Evolutionary conservation across 345 rosid species (phyloP), one percentile per base, ranked within the genome.

Genomic region (Leavenworthia alabamica): DNA sequence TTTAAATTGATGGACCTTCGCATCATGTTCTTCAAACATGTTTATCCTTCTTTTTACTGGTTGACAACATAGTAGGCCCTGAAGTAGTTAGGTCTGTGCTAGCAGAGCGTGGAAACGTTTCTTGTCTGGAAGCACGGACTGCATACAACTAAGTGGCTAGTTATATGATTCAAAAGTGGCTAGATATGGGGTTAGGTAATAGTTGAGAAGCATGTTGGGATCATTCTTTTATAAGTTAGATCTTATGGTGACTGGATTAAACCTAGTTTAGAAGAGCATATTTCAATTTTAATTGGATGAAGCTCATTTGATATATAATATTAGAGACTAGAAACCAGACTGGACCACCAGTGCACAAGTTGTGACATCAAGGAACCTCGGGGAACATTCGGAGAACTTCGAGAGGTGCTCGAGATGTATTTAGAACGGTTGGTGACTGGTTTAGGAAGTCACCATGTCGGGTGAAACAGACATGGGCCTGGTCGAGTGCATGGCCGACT

Each of bases 31-130:
- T 32, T 56, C 60, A 71, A 31, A 63, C 60, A 56, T 35, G 10
- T 2, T 48, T 23, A 1, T 28, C 37, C 14, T n/a, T n/a, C 32
- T 17, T 74, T 61, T 53, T 70, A 22, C 75, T 89, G 98, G 86
- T 92, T 70, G 98, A 92, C 35, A 85, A 73, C 73, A 93, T 85
- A 65, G 71, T 85, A 68, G 80, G 80, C 78, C 82, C 93, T 46
- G 95, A 92, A 79, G 78, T 89, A 31, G 95, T 92, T 60, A 90
- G 96, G 58, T 82, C 96, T 69, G 81, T 86, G 70, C 89, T 89
- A 27, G 75, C 85, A 53, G 95, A 92, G 75, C 95, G 93, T 49
- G 90, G 81, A 40, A 82, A 76, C 45, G 37, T 75, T 52, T 95
- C 98, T 71, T 83, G 82, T 82, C 84, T 92, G 11, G 98, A 96